Evolutionary conservation across 176 grass and related monocot species (phyloP).

Genomic region (Zizania latifolia): DNA sequence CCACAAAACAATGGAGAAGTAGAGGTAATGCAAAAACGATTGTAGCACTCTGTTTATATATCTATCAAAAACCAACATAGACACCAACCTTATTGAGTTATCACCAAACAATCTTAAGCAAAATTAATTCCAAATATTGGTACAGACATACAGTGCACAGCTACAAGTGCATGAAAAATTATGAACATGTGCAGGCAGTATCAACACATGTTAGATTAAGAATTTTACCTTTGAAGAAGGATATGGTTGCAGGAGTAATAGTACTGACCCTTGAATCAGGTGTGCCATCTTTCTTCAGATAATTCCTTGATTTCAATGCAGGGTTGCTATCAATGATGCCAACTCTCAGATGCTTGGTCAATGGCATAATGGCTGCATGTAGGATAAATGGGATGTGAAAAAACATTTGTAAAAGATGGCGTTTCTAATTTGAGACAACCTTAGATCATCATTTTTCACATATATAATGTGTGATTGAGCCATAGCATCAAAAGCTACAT

Average conservation of each 20-base stretch:
- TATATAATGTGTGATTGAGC: background rate
- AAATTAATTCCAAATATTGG: background rate
- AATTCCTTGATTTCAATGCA: slow-evolving; percentile 44
- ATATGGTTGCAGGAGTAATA: slow-evolving; percentile 82
- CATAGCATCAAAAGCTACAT: background rate
- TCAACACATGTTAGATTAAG: background rate
- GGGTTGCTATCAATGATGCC: slow-evolving; percentile 76
- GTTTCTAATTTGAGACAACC: slow-evolving; percentile 1
- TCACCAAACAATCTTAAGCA: background rate
- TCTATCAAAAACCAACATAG: background rate
- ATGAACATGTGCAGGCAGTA: background rate
- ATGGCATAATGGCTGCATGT: slow-evolving; percentile 53
- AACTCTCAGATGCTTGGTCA: slow-evolving; percentile 75
- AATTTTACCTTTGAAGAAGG: slow-evolving; percentile 70
- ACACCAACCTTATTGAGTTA: background rate
- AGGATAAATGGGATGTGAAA: slow-evolving; percentile 10
- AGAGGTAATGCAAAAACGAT: background rate
- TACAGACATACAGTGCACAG: no score
- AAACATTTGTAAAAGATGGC: background rate
- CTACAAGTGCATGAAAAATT: background rate
- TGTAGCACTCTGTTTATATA: background rate
- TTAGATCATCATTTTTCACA: background rate
- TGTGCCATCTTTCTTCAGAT: slow-evolving; percentile 52
- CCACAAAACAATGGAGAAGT: background rate
- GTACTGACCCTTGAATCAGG: slow-evolving; percentile 92